Evolutionary conservation across 139 green algal species (phyloP), one percentile per base, ranked within the genome.

Genomic region (Coccomyxa sp.): DNA sequence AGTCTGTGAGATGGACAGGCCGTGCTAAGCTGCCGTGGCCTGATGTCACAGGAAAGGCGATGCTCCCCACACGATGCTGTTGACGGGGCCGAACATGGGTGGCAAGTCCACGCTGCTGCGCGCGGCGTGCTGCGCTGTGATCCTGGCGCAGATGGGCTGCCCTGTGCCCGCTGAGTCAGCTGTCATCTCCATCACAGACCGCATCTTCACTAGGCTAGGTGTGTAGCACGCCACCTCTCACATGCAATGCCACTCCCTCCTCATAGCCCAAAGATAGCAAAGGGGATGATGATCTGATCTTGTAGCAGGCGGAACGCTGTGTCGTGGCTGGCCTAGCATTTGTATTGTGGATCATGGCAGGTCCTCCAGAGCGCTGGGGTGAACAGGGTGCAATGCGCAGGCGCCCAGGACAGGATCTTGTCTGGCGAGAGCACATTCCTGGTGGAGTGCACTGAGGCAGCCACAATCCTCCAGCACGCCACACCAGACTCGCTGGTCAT

Each of bases 1-100:
- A n/a, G n/a, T n/a, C n/a, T n/a, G n/a, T n/a, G n/a, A n/a, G n/a
- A n/a, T n/a, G n/a, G n/a, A n/a, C n/a, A n/a, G n/a, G n/a, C n/a
- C n/a, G n/a, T n/a, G n/a, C n/a, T n/a, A n/a, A n/a, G n/a, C n/a
- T n/a, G n/a, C n/a, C 50, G 18, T 31, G 22, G 50, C 5, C 50
- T 64, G 22, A 12, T 64, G 34, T 74, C 14, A 24, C 34, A 40
- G 34, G 69, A 40, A 41, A 8, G 16, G 33, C 16, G 16, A 75
- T 6, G 16, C 70, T 75, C 39, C 75, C 16, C 78, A 39, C 58
- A 78, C 81, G 29, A 70, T 96, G 82, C 86, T 96, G 79, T 79
- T 96, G 8, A 95, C 91, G 6, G 81, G 90, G 0, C 79, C 87
- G 22, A 92, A 91, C 79, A 88, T 88, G 39, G 88, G 84, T 33